A percentile compares a stretch with the other conserved stretches of the same genome.
Conservation (phyloP, 352 stramenopile species). For the Poterioochromonas sp. region DNA sequence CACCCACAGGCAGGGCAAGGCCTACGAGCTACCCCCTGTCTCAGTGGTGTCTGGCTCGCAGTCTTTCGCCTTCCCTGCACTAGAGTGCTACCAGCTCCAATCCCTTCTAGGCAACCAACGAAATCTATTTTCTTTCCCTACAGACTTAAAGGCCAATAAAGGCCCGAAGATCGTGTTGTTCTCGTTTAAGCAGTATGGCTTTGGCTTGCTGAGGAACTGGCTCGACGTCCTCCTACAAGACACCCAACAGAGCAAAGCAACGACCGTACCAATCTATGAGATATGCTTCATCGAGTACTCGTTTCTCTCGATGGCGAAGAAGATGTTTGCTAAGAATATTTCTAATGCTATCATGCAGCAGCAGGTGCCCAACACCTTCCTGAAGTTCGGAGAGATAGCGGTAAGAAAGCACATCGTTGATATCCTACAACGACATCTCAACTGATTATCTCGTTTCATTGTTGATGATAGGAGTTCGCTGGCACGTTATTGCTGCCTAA, state of each 20-base stretch:
- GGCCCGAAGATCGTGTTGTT: neutral
- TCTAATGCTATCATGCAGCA: neutral
- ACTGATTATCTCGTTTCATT: neutral
- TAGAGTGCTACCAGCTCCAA: no score
- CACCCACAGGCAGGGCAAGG: no score
- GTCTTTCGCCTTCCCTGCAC: no score
- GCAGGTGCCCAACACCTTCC: neutral
- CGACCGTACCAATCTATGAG: neutral
- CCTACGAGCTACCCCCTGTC: no score
- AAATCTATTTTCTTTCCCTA: no score
- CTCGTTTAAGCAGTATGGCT: neutral
- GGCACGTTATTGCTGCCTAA: neutral
- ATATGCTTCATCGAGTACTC: neutral
- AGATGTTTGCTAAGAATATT: neutral
- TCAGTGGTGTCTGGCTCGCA: no score
- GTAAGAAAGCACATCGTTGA: neutral
- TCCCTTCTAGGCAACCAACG: no score
- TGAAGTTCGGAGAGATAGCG: neutral
- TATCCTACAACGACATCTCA: neutral
- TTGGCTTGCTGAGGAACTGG: neutral
- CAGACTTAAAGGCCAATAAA: no score
- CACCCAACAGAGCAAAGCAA: neutral
- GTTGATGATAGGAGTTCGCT: slow-evolving; percentile 1
- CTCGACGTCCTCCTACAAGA: neutral
- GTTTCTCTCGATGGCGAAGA: neutral